These are phyloP conservation scores for Trebouxia gelatinosa DNA, from an alignment of 163 green algal genomes.

Conservation along the genomic window DNA sequence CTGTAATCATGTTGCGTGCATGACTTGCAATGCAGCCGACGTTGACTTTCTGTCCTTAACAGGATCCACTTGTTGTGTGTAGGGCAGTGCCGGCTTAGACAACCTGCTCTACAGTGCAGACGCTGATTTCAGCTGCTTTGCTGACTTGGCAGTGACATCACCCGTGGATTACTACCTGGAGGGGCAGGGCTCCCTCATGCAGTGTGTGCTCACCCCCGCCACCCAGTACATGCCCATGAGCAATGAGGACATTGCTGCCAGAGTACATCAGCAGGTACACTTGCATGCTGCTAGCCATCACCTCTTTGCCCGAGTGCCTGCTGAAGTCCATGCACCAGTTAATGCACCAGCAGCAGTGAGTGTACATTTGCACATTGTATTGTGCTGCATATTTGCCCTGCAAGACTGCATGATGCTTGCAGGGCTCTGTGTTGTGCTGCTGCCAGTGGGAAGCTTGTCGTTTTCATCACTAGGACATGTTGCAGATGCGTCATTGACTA, in stretches of 20 bases:
- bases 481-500: too few species aligned
- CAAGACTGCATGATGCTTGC: too few species aligned
- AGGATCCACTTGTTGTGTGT: too few species aligned
- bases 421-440: neutral
- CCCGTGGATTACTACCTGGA: constrained; percentile 82
- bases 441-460: too few species aligned
- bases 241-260: constrained; percentile 87
- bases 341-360: too few species aligned
- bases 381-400: neutral
- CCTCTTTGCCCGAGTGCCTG: too few species aligned
- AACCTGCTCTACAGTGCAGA: constrained; percentile 96
- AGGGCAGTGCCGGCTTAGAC: constrained; percentile 70
- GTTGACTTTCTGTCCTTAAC: too few species aligned
- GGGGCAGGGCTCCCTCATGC: constrained; percentile 53
- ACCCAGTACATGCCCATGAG: constrained; percentile 89
- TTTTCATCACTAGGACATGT: too few species aligned
- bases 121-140: constrained; percentile 95
- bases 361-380: neutral
- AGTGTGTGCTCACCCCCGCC: constrained; percentile 93
- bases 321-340: too few species aligned
- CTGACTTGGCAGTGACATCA: constrained; percentile 89
- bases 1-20: too few species aligned
- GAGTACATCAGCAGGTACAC: constrained; percentile 83
- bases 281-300: neutral
- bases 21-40: too few species aligned